Conservation (phyloP, 345 rosid genomes). For the Murraya paniculata region DNA sequence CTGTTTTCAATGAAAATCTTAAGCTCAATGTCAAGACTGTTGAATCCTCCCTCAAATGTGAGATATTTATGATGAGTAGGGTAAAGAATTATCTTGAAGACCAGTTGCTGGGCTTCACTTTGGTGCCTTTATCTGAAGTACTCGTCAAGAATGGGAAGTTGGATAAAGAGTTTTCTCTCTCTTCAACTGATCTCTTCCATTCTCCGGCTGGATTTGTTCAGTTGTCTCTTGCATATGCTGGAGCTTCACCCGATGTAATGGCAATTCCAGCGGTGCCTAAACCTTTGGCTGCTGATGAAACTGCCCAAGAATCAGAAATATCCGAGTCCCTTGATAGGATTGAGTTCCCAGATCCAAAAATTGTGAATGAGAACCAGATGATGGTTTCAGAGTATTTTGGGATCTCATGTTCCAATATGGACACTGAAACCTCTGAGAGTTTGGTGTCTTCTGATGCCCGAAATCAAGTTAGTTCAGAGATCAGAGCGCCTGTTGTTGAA, state of each 20-base stretch:
- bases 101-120: conserved; percentile 84
- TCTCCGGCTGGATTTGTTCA: conserved; percentile 96
- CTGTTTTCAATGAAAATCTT: conserved; percentile 82
- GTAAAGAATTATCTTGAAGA: conserved; percentile 97
- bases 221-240: conserved; percentile 71
- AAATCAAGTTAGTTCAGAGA: conserved; percentile 46
- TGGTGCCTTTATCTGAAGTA: conserved; percentile 92
- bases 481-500: conserved; percentile 40
- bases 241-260: conserved; percentile 91
- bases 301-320: conserved; percentile 40
- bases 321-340: conserved; percentile 66
- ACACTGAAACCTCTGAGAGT: conserved; percentile 68
- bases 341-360: conserved; percentile 96
- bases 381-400: conserved; percentile 95
- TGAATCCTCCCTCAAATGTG: conserved; percentile 84
- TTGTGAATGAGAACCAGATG: conserved; percentile 84
- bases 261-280: conserved; percentile 53
- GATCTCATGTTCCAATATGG: conserved; percentile 52
- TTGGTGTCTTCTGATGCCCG: conserved; percentile 57
- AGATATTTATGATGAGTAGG: conserved; percentile 97
- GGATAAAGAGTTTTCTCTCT: conserved; percentile 91
- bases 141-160: conserved; percentile 64
- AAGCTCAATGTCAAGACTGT: conserved; percentile 59
- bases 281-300: conserved; percentile 37
- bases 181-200: conserved; percentile 92